A percentile compares a stretch with the other conserved stretches of the same genome.
Evolutionary conservation across 495 filamentous ascomycete genomes (phyloP).

Genomic region (Friedmanniomyces simplex): DNA sequence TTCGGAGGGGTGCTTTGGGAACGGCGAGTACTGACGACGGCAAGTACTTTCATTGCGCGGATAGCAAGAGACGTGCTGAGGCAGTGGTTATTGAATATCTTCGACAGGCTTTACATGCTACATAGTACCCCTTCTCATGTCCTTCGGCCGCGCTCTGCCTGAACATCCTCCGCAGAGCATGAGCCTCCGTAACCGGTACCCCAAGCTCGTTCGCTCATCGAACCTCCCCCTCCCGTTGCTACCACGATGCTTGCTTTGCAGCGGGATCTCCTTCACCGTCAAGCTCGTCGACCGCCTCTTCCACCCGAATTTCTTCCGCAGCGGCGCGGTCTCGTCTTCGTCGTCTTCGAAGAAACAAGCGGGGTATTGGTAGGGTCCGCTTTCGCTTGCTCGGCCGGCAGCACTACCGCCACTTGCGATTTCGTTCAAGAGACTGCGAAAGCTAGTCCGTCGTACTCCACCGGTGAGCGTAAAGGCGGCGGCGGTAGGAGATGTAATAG

Average conservation of each 20-base stretch:
- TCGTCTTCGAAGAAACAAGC: conserved; percentile 21
- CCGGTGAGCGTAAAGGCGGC: conserved; percentile 3
- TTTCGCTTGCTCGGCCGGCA: neutral
- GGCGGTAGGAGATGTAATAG: conserved; percentile 9
- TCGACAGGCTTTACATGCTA: neutral
- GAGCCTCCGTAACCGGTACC: neutral
- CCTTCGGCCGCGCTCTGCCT: neutral
- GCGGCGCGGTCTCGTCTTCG: conserved; percentile 13
- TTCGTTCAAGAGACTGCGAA: conserved; percentile 4
- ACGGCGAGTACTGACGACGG: too few species aligned
- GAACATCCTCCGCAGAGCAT: conserved; percentile 5
- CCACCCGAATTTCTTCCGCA: conserved; percentile 12
- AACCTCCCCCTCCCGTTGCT: conserved; percentile 1
- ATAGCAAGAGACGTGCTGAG: too few species aligned
- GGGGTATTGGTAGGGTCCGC: conserved; percentile 3
- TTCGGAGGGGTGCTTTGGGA: too few species aligned
- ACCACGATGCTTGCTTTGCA: neutral
- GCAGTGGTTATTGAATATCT: too few species aligned
- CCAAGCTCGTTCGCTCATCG: neutral
- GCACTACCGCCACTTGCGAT: neutral
- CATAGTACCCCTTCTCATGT: neutral
- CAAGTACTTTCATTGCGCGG: too few species aligned
- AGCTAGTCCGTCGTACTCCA: conserved; percentile 4
- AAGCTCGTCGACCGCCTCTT: conserved; percentile 1
- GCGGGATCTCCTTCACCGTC: conserved; percentile 1